A percentile compares a stretch with the other conserved stretches of the same genome.
These are phyloP conservation scores for Amphichorda felina DNA, from an alignment of 2,329 filamentous ascomycete genomes.

Conservation along the genomic window DNA sequence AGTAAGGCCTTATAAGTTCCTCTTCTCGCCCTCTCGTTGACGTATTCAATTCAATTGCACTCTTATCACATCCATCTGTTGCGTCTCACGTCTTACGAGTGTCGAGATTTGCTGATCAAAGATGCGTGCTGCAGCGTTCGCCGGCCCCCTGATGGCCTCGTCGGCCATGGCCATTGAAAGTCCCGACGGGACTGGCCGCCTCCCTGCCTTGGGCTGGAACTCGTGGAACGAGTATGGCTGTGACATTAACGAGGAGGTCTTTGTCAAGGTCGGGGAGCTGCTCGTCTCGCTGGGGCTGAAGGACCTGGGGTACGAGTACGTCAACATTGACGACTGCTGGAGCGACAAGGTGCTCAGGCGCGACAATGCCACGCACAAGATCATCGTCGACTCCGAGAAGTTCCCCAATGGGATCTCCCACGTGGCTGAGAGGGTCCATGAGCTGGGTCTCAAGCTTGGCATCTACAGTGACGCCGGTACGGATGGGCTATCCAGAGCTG, in stretches of 20 bases:
- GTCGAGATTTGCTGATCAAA: no score
- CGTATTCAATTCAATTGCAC: no score
- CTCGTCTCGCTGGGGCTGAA: constrained; percentile 36
- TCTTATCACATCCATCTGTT: no score
- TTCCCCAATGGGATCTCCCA: constrained; percentile 48
- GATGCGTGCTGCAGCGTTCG: no score
- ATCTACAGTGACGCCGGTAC: constrained; percentile 47
- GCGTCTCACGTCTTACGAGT: no score
- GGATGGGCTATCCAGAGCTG: no score
- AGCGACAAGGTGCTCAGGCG: constrained; percentile 25
- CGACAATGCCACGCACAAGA: constrained; percentile 24
- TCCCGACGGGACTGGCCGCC: constrained; percentile 4
- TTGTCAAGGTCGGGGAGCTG: constrained; percentile 31
- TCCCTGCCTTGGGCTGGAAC: constrained; percentile 35
- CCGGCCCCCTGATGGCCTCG: constrained; percentile 10
- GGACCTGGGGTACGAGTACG: constrained; percentile 43
- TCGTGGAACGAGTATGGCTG: constrained; percentile 41
- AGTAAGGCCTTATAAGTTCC: no score
- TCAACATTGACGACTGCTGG: constrained; percentile 55
- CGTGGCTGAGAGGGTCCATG: constrained; percentile 40
- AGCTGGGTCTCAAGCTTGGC: constrained; percentile 46
- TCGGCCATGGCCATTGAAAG: constrained; percentile 5
- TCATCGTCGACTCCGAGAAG: constrained; percentile 32
- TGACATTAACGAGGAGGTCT: constrained; percentile 35
- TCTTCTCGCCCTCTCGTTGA: no score